phyloP scores from a whole-genome alignment of 805 yeast genomes.

The Maudiozyma pseudohumilis region DNA sequence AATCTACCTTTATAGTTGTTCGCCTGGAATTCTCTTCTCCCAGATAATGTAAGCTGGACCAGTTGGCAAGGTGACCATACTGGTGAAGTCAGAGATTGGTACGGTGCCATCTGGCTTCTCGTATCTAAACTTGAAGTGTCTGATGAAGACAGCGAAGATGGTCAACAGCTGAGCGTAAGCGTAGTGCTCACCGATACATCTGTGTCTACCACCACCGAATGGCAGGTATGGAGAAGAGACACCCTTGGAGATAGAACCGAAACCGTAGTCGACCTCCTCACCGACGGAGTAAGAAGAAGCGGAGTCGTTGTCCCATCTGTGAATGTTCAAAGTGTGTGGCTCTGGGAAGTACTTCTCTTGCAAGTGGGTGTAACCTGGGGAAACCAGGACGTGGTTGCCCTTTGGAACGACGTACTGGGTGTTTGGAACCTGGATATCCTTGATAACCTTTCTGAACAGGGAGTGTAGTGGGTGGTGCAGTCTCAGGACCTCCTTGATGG shows the following conservation, averaged over 20 bases:
- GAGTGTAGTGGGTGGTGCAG: slow-evolving; percentile 96
- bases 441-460: slow-evolving; percentile 81
- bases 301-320: slow-evolving; percentile 63
- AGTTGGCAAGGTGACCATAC: slow-evolving; percentile 88
- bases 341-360: slow-evolving; percentile 72
- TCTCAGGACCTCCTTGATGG: slow-evolving; percentile 88
- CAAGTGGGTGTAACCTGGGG: slow-evolving; percentile 86
- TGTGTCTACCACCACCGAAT: slow-evolving; percentile 98
- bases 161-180: slow-evolving; percentile 91
- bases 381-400: slow-evolving; percentile 82
- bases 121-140: slow-evolving; percentile 67
- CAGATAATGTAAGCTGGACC: slow-evolving; percentile 64
- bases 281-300: slow-evolving; percentile 27
- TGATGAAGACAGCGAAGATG: slow-evolving; percentile 62
- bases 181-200: slow-evolving; percentile 98
- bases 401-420: slow-evolving; percentile 73
- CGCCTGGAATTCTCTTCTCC: slow-evolving; percentile 47
- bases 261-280: slow-evolving; percentile 77
- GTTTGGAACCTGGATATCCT: slow-evolving; percentile 69
- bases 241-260: slow-evolving; percentile 92
- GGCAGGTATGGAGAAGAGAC: slow-evolving; percentile 93
- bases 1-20: slow-evolving; percentile 4
- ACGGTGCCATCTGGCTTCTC: slow-evolving; percentile 40
- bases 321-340: slow-evolving; percentile 65
- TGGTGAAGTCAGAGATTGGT: slow-evolving; percentile 68